Base-by-base conservation (phyloP, 306 rosid species). In the Cicer chorassanicum region DNA sequence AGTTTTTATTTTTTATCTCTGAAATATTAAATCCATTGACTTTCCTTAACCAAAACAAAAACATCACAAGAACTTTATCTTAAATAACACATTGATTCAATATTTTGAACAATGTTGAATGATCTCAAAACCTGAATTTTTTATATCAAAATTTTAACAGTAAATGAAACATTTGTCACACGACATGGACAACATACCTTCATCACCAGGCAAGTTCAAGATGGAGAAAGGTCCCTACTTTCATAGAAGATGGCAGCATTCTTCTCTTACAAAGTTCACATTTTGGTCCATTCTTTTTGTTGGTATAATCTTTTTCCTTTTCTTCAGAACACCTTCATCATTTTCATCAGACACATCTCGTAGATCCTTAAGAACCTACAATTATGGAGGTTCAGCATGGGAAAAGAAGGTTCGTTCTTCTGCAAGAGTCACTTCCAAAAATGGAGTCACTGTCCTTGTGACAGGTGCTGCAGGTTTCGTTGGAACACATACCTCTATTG, bases 141-240 rank as follows among this genome's bases (percentile, higher is more conserved):
- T 29, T 0, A 29, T 2, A 16, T 15, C 9, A 15, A 15, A 2
- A 16, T 41, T 65, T 15, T 41, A 63, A 57, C 8, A 57, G 24
- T 1, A 14, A 57, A 57, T 21, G 1, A 59, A 34, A 43, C 2
- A 43, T 19, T 7, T 43, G 36, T 41, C 36, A 12, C 70, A 43
- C 38, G 10, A 66, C 11, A 66, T 66, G 71, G 71, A 66, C 44
- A 60, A 13, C 55, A 66, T 11, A 43, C 71, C 71, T 43, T 66
- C 71, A 11, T 43, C 71, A 44, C 71, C 71, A 11, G 71, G 71
- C 11, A 66, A 66, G 6, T 66, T 24, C 55, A 66, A 66, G 55
- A 64, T 64, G 50, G 71, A 66, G 11, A 66, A 66, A 66, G 46
- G 71, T 1, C 12, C 55, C 1, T 50, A 50, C 19, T 50, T 50